Conservation (phyloP, 2,329 filamentous ascomycete species). For the Aspergillus ochraceus region DNA sequence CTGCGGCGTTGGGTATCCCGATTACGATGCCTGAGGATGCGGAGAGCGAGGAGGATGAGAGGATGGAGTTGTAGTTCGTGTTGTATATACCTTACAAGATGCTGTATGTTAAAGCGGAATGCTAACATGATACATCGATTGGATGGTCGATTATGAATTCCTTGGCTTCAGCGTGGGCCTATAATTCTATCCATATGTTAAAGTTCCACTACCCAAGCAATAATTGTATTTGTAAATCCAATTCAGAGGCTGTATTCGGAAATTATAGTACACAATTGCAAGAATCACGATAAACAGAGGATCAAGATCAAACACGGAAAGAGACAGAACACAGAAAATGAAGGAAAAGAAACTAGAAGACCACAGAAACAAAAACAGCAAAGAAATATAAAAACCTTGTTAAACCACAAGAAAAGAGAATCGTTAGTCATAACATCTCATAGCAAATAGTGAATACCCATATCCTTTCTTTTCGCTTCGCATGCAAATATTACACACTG, state of each 20-base stretch:
- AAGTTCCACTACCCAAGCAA: neutral
- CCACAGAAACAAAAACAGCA: neutral
- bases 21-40: slow-evolving; percentile 33
- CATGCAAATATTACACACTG: neutral
- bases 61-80: slow-evolving; percentile 7
- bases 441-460: neutral
- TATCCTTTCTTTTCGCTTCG: neutral
- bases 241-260: slow-evolving; percentile 3
- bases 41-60: slow-evolving; percentile 27
- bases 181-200: no score
- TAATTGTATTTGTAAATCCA: neutral
- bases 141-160: neutral
- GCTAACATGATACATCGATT: no score
- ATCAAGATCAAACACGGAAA: slow-evolving; percentile 2
- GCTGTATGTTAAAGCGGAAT: no score
- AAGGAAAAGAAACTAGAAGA: neutral
- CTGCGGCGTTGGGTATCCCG: slow-evolving; percentile 13
- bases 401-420: slow-evolving; percentile 12
- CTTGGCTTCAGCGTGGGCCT: no score
- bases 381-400: neutral
- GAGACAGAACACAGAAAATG: slow-evolving; percentile 1
- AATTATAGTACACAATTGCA: slow-evolving; percentile 22
- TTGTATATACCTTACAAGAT: neutral
- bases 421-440: slow-evolving; percentile 23
- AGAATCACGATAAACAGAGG: slow-evolving; percentile 1